Conservation (phyloP, 257 asterid species). For the Jaltomata sinuosa region DNA sequence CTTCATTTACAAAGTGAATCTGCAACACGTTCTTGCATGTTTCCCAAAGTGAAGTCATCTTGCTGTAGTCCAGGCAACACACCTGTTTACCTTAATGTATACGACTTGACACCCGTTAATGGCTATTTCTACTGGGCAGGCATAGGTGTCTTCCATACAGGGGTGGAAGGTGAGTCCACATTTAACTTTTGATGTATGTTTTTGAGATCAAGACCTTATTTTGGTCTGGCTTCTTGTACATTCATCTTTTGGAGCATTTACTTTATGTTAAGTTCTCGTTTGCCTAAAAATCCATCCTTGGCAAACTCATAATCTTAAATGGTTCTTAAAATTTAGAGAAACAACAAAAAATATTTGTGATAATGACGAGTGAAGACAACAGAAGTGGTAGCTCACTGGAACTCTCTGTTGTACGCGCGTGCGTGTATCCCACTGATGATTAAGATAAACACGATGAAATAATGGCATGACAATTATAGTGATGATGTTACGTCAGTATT, state of each 20-base stretch:
- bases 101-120: conserved; percentile 63
- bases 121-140: conserved; percentile 90
- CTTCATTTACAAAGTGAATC: conserved; percentile 33
- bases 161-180: conserved; percentile 60
- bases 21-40: conserved; percentile 36
- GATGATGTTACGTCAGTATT: neutral
- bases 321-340: neutral
- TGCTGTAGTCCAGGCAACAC: conserved; percentile 29
- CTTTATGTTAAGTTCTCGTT: neutral
- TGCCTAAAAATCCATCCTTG: neutral
- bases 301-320: neutral
- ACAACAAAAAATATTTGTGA: neutral
- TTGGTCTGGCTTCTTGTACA: neutral
- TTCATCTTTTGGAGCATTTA: neutral
- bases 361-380: neutral
- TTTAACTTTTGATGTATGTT: neutral
- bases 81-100: conserved; percentile 76
- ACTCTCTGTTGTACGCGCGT: neutral
- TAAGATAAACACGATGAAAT: neutral
- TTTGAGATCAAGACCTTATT: neutral
- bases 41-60: conserved; percentile 42
- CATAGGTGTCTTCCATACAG: conserved; percentile 80
- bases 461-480: neutral
- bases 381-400: neutral
- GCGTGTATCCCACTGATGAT: neutral